These are phyloP conservation scores for Scenedesmus sp. DNA, from an alignment of 163 green algal genomes.

Conservation along the genomic window DNA sequence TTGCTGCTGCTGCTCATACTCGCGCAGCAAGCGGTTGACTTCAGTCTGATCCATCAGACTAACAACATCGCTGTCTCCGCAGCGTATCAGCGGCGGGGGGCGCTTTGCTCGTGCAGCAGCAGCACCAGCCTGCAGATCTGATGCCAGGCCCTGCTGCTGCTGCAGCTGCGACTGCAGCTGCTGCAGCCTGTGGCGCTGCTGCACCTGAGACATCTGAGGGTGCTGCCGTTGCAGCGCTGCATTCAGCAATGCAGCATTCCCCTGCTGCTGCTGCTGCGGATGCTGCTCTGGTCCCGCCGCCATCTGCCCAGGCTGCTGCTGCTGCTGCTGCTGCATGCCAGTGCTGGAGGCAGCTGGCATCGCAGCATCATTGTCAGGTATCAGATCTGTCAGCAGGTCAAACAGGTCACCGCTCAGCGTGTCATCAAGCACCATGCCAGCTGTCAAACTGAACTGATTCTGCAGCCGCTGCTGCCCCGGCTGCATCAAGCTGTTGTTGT, in stretches of 20 bases:
- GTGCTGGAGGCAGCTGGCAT: not conserved
- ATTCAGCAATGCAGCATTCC: not conserved
- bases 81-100: constrained; percentile 35
- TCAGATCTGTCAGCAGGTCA: constrained; percentile 37
- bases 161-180: constrained; percentile 40
- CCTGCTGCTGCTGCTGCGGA: not conserved
- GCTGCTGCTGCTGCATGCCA: not conserved
- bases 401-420: constrained; percentile 23
- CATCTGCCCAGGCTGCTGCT: not conserved
- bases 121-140: not conserved
- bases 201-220: constrained; percentile 21
- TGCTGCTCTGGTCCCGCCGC: not conserved
- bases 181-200: constrained; percentile 31
- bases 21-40: constrained; percentile 10
- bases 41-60: constrained; percentile 41
- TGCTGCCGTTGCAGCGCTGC: not conserved
- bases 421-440: constrained; percentile 2
- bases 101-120: constrained; percentile 9
- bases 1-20: constrained; percentile 37
- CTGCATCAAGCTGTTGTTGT: not conserved
- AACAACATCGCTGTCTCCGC: constrained; percentile 40
- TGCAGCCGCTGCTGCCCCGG: constrained; percentile 20
- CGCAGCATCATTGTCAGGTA: constrained; percentile 16
- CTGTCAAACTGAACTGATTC: not conserved
- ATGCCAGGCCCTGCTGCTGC: constrained; percentile 3